Base-by-base conservation (phyloP, 2,329 filamentous ascomycete species). In the Zopfia rhizophila region DNA sequence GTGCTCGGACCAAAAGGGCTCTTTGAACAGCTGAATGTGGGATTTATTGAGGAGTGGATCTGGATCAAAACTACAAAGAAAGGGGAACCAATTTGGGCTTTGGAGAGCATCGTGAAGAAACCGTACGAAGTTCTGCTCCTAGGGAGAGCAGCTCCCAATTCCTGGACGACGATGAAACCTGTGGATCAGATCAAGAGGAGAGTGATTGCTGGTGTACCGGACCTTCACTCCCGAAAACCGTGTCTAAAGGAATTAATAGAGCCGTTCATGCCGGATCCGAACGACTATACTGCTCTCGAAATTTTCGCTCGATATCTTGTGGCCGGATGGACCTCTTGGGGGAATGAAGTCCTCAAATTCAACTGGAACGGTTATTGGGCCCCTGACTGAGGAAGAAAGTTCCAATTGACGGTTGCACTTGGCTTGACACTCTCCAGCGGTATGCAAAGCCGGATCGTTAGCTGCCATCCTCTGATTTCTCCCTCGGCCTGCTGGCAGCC, bases 191-290 rank as follows among this genome's bases (percentile, higher is more conserved):
- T 78, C 3, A 72, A 64, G 33, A 74, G 72, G 21, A 86, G 80
- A 63, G 82, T 90, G 2, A 75, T 93, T 22, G 67, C 90, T 7
- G 84, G 82, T 1, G 88, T 90, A 16, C 87, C 89, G 1, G 89
- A 93, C 64, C 57, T 90, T 3, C 90, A 94, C 69, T 92, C 89
- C 0, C 76, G 89, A 35, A 94, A 94, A 65, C 90, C 90, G 3
- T 89, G 85, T 60, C 63, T 93, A 43, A 84, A 85, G 48, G 61
- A 69, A 2, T 56, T 90, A 16, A 81, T 91, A 36, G 78, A 81
- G 41, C 72, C 77, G 3, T 59, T 85, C n/a, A 60, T 89, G 19
- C 74, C 75, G 2, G 51, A 65, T 13, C 54, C 61, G 0, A 54
- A 61, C 3, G 68, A 75, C 2, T 86, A 84, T 56, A 62, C 66